These are phyloP conservation scores for Pythium pyrilobum DNA, from an alignment of 352 stramenopile genomes.

Conservation along the genomic window DNA sequence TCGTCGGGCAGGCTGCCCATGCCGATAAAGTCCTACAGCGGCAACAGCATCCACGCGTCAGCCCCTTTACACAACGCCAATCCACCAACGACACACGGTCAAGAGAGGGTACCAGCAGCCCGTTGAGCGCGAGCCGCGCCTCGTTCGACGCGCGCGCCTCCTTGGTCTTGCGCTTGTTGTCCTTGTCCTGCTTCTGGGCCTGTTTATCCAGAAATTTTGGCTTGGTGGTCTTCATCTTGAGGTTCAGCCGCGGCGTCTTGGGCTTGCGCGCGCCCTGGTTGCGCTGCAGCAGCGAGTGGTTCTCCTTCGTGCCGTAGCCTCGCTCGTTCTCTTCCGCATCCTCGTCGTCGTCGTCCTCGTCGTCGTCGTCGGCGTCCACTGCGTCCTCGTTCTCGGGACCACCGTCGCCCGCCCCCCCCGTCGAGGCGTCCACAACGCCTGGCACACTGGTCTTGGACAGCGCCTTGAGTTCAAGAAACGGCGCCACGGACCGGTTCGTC, in stretches of 20 bases:
- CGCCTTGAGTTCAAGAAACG: constrained; percentile 60
- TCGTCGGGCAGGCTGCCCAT: constrained; percentile 71
- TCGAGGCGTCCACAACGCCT: neutral
- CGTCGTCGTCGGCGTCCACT: constrained; percentile 23
- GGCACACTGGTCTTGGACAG: neutral
- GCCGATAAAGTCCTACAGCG: constrained; percentile 59
- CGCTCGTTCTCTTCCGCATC: constrained; percentile 15
- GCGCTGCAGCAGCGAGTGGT: constrained; percentile 30
- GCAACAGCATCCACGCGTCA: too few species aligned
- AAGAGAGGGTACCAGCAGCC: constrained; percentile 33
- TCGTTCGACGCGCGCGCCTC: constrained; percentile 49
- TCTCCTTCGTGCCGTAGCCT: constrained; percentile 29
- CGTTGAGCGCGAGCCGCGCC: constrained; percentile 40
- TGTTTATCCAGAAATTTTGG: constrained; percentile 25
- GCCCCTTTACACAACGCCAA: too few species aligned
- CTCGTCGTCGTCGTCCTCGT: constrained; percentile 24
- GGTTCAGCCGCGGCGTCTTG: constrained; percentile 4
- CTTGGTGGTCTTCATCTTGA: constrained; percentile 16
- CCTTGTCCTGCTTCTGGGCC: constrained; percentile 22
- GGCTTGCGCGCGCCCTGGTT: constrained; percentile 10
- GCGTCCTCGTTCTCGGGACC: constrained; percentile 11
- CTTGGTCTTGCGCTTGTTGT: constrained; percentile 39
- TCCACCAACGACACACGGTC: neutral
- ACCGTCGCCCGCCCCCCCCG: neutral
- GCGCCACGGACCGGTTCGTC: constrained; percentile 43